Percentiles rank a stretch among this genome's conserved stretches.
Conservation (phyloP, 116 monocot genomes). For the Cymodocea nodosa region DNA sequence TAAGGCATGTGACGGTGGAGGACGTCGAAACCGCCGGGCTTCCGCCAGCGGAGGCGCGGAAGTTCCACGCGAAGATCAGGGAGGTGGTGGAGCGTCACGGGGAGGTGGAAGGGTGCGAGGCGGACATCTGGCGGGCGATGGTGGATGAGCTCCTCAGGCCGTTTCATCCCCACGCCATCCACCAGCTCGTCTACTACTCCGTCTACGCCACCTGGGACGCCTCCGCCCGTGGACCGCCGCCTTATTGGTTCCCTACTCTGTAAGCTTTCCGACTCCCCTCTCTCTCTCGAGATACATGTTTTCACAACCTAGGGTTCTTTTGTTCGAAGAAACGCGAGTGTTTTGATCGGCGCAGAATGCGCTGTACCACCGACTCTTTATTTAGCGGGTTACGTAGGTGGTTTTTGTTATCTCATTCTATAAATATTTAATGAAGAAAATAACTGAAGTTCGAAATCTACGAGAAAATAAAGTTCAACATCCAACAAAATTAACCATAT, state of each 20-base stretch:
- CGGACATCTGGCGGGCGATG: conserved; percentile 48
- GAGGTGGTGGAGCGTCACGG: conserved; percentile 3
- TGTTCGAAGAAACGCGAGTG: background rate
- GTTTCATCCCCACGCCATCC: conserved; percentile 56
- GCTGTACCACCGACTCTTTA: too few relatives aligned
- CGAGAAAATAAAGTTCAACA: too few relatives aligned
- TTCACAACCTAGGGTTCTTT: too few relatives aligned
- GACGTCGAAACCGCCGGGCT: conserved; percentile 40
- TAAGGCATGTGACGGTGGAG: conserved; percentile 24
- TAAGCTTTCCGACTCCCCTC: conserved; percentile 6
- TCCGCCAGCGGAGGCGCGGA: conserved; percentile 3
- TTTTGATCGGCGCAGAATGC: background rate
- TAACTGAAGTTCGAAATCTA: too few relatives aligned
- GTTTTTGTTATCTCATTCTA: too few relatives aligned
- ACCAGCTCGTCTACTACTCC: conserved; percentile 85
- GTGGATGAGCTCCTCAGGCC: conserved; percentile 35
- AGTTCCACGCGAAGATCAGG: background rate
- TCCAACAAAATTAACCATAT: too few relatives aligned
- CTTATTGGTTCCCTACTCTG: conserved; percentile 82
- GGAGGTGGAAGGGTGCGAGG: conserved; percentile 11
- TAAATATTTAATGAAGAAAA: too few relatives aligned
- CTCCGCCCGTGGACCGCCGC: conserved; percentile 53
- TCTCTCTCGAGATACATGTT: background rate
- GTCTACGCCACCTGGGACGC: conserved; percentile 57
- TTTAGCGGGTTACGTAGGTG: too few relatives aligned